Base-by-base conservation (phyloP, 2,329 filamentous ascomycete species). In the Ophiostoma himal-ulmi region DNA sequence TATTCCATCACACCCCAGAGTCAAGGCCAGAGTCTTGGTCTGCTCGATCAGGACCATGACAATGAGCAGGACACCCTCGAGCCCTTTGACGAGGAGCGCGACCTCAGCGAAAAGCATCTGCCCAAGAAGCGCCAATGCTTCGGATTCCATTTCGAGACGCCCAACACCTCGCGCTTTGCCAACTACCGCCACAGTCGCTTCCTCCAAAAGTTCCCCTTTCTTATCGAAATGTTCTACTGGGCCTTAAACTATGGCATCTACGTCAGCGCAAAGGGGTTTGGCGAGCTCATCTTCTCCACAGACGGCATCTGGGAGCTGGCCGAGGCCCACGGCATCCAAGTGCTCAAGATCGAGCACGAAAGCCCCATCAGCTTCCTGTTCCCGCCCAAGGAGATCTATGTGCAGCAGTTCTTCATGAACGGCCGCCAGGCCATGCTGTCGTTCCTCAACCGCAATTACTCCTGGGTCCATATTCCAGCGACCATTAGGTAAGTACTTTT, bases 401-500 rank as follows among this genome's bases (percentile, higher is more conserved):
- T 65, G 3, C 62, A 65, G 36, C 62, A 65, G 62, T 65, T 65
- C 20, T 65, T 65, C 36, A 39, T 65, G 36, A 41, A 65, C 20
- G 62, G 62, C 2, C 62, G 62, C 62, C 62, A 65, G 36, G 62
- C 62, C 34, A 22, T 65, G 36, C 36, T 65, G 62, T 65, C 62
- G 20, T 65, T 65, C 8, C 62, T 65, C 62, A 65, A 65, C 62
- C 62, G 62, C 17, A 65, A 65, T 36, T 65, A 65, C 62, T 65
- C 62, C 36, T 65, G 62, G 62, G 62, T 65, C 20, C 62, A 65
- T 5, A 65, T 65, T 22, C 62, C 62, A 13, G 62, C 62, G 20
- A 65, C 62, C 36, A 65, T 65, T 13, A 64, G 60, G 60, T 64
- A 17, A 64, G 26, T 62, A 7, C 6, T 30, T 26, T 30, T 22